Evolutionary conservation across 2,329 filamentous ascomycete species (phyloP).

Genomic region (Metarhizium humberi): DNA sequence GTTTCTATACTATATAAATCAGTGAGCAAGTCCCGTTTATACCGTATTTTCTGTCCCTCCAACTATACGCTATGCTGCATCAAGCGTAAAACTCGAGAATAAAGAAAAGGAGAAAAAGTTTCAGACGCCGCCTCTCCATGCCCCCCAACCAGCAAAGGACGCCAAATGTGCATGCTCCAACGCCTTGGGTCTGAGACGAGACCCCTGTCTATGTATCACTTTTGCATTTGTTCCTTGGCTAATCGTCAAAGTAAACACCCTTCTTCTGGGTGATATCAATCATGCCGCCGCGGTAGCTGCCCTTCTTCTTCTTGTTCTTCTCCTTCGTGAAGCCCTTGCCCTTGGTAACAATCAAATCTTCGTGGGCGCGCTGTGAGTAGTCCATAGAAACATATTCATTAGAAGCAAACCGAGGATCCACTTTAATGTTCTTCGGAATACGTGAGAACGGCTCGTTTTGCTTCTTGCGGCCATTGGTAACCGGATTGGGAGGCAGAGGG

Average conservation of each 20-base stretch:
- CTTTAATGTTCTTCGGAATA: conserved; percentile 58
- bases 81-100: neutral
- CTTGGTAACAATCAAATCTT: conserved; percentile 81
- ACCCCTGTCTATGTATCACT: neutral
- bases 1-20: neutral
- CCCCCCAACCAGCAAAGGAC: neutral
- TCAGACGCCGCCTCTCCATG: neutral
- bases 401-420: conserved; percentile 60
- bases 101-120: neutral
- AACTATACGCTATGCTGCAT: neutral
- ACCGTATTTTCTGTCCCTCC: neutral
- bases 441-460: conserved; percentile 66
- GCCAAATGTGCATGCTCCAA: neutral
- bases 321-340: conserved; percentile 99
- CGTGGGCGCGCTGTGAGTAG: conserved; percentile 81
- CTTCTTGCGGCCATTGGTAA: conserved; percentile 32
- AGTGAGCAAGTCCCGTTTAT: neutral
- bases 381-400: conserved; percentile 78
- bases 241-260: conserved; percentile 92
- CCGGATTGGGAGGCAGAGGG: conserved; percentile 44
- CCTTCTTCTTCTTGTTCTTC: conserved; percentile 97
- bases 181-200: neutral
- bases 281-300: conserved; percentile 78
- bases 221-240: conserved; percentile 18
- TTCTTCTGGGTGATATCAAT: conserved; percentile 79